Evolutionary conservation across 257 asterid genomes (phyloP).

Genomic region (Jacaranda mimosifolia): DNA sequence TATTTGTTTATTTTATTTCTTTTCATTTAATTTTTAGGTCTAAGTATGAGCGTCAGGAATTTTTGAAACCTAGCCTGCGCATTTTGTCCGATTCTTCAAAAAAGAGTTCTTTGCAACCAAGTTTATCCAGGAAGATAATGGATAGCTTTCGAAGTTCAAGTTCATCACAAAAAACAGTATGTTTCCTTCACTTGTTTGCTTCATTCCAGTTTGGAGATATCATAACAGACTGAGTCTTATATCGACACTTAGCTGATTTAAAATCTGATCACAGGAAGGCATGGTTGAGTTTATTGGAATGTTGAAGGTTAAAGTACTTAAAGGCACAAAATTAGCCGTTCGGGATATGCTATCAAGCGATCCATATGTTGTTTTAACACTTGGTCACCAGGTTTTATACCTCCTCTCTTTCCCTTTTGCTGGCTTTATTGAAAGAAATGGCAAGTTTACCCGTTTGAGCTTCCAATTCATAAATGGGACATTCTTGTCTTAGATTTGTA

Average conservation of each 20-base stretch:
- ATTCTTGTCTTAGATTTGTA: background rate
- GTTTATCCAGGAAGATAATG: slow-evolving; percentile 72
- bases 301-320: slow-evolving; percentile 79
- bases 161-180: slow-evolving; percentile 70
- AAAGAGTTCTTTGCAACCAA: slow-evolving; percentile 68
- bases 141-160: slow-evolving; percentile 73
- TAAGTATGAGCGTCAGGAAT: slow-evolving; percentile 91
- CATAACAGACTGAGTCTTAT: background rate
- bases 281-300: slow-evolving; percentile 93
- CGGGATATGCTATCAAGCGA: slow-evolving; percentile 96
- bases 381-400: slow-evolving; percentile 83
- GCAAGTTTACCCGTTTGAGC: too few relatives aligned
- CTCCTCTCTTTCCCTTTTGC: background rate
- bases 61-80: slow-evolving; percentile 96
- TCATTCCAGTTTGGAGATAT: background rate
- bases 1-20: slow-evolving; percentile 25
- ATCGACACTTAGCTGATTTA: slow-evolving; percentile 13
- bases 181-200: slow-evolving; percentile 33
- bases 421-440: too few relatives aligned
- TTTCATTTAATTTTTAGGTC: slow-evolving; percentile 55
- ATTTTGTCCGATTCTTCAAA: slow-evolving; percentile 64
- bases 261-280: slow-evolving; percentile 72
- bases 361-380: slow-evolving; percentile 86
- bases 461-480: background rate
- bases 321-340: slow-evolving; percentile 86